These are phyloP conservation scores for Suillus spraguei DNA, from an alignment of 768 basidiomycete species.

Conservation along the genomic window DNA sequence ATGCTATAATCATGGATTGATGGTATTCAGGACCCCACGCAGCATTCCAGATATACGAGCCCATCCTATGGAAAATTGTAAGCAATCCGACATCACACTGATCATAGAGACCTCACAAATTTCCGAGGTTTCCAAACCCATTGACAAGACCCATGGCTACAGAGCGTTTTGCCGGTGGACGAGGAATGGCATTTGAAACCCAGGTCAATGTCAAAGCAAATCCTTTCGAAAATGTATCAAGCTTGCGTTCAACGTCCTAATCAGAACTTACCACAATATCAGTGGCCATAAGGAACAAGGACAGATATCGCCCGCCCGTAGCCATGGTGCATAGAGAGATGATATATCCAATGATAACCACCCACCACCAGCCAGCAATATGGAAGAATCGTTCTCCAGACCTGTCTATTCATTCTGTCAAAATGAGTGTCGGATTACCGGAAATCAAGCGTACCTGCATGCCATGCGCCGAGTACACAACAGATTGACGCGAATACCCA, in stretches of 20 bases:
- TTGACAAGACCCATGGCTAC: conserved; percentile 67
- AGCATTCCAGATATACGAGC: conserved; percentile 63
- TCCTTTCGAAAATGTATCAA: conserved; percentile 28
- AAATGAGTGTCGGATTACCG: neutral
- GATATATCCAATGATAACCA: conserved; percentile 59
- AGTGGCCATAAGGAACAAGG: conserved; percentile 67
- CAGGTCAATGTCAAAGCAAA: conserved; percentile 53
- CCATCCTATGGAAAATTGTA: conserved; percentile 42
- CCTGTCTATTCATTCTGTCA: conserved; percentile 38
- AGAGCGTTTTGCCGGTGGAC: conserved; percentile 54
- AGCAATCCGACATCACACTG: neutral
- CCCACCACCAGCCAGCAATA: conserved; percentile 58
- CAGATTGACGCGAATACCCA: conserved; percentile 59
- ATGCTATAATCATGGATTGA: conserved; percentile 57
- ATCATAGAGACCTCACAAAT: conserved; percentile 44
- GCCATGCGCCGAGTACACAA: conserved; percentile 55
- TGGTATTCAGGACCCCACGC: conserved; percentile 66
- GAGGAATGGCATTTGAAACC: conserved; percentile 62
- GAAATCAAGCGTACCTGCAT: conserved; percentile 42
- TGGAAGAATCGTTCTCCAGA: conserved; percentile 72
- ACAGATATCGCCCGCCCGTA: conserved; percentile 55
- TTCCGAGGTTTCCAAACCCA: conserved; percentile 60
- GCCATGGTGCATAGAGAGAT: conserved; percentile 55
- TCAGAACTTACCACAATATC: conserved; percentile 42
- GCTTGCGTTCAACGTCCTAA: neutral